Evolutionary conservation across 1,284 basidiomycete genomes (phyloP).

Genomic region (Tausonia pullulans): DNA sequence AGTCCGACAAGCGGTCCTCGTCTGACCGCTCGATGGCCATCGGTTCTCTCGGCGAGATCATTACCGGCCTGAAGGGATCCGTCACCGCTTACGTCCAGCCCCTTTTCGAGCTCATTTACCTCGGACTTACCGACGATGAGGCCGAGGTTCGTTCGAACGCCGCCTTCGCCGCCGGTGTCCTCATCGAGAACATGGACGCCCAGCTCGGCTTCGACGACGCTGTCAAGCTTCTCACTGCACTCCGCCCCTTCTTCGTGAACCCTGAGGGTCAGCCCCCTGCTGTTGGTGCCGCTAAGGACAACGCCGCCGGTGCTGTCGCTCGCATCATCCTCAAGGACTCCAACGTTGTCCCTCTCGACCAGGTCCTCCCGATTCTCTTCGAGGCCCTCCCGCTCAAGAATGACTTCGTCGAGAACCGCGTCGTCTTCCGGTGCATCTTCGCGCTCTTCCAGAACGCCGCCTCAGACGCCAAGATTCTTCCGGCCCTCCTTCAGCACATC

Average conservation of each 20-base stretch:
- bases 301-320: constrained; percentile 84
- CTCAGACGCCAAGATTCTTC: constrained; percentile 25
- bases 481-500: constrained; percentile 60
- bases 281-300: constrained; percentile 72
- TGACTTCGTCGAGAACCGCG: constrained; percentile 79
- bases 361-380: constrained; percentile 73
- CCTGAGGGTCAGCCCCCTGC: constrained; percentile 44
- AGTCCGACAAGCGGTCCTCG: constrained; percentile 74
- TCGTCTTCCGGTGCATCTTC: constrained; percentile 84
- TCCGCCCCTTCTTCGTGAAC: constrained; percentile 72
- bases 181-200: constrained; percentile 74
- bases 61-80: constrained; percentile 77
- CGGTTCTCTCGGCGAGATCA: constrained; percentile 90
- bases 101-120: constrained; percentile 72
- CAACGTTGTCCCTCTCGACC: constrained; percentile 70
- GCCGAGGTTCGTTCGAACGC: constrained; percentile 92
- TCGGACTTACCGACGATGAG: constrained; percentile 72
- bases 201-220: constrained; percentile 79
- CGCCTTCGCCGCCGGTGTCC: constrained; percentile 83
- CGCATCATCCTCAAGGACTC: constrained; percentile 79
- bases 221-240: constrained; percentile 56
- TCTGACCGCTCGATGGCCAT: constrained; percentile 90
- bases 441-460: constrained; percentile 69
- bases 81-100: constrained; percentile 74
- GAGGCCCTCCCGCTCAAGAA: constrained; percentile 67